Percentiles rank a stretch among this genome's conserved stretches.
Evolutionary conservation across 164 flowering plant genomes (phyloP).

Genomic region (Houttuynia cordata): DNA sequence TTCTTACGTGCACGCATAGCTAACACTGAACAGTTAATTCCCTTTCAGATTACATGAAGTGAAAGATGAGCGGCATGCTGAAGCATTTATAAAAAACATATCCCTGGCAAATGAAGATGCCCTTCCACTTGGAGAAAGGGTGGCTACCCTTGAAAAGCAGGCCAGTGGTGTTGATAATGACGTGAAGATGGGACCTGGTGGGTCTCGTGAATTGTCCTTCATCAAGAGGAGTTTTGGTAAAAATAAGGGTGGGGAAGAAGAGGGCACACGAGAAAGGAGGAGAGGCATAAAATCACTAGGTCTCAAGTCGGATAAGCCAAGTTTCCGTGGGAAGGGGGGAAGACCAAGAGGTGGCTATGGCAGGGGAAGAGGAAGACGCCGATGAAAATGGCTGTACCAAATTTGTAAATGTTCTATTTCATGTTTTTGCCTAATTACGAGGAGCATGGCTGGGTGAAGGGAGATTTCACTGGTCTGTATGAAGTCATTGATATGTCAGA

Average conservation of each 20-base stretch:
- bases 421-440: no score
- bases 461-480: no score
- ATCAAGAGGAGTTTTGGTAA: conserved; percentile 41
- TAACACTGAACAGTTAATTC: not conserved
- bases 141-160: conserved; percentile 34
- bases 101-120: conserved; percentile 75
- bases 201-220: conserved; percentile 85
- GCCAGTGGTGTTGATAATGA: conserved; percentile 14
- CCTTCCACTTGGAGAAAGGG: conserved; percentile 76
- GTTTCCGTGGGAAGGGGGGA: conserved; percentile 30
- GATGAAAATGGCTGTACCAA: conserved; percentile 2
- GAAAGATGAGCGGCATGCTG: conserved; percentile 88
- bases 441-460: no score
- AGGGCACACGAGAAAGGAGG: conserved; percentile 22
- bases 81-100: conserved; percentile 43
- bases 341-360: conserved; percentile 20
- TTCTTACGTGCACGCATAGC: not conserved
- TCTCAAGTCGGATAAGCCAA: conserved; percentile 40
- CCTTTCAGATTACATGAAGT: conserved; percentile 65
- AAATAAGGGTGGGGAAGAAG: conserved; percentile 47
- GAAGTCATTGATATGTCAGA: no score
- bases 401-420: no score
- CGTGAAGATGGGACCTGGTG: conserved; percentile 74
- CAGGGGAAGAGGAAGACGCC: conserved; percentile 26
- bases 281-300: conserved; percentile 74